Conservation (phyloP, 208 protist species). For the Wallacemonas sp. region DNA sequence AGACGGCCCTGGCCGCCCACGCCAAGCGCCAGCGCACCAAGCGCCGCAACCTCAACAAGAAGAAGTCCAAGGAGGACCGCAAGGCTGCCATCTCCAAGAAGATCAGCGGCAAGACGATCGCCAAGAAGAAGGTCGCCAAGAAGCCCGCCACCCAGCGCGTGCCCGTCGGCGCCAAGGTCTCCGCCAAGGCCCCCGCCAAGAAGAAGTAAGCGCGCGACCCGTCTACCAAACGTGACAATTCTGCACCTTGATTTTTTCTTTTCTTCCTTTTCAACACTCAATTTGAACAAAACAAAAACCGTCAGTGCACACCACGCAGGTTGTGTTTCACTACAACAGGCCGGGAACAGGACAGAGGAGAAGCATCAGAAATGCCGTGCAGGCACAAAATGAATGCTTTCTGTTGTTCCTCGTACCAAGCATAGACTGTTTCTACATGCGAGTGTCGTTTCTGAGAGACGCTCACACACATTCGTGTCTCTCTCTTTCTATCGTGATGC, state of each 20-base stretch:
- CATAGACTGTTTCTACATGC: too few relatives aligned
- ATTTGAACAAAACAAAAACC: slow-evolving; percentile 90
- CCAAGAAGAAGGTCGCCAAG: slow-evolving; percentile 47
- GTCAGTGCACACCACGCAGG: background rate
- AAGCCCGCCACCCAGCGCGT: slow-evolving; percentile 38
- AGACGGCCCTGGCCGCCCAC: slow-evolving; percentile 85
- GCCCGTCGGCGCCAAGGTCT: slow-evolving; percentile 74
- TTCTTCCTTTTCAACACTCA: slow-evolving; percentile 43
- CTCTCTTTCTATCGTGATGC: too few relatives aligned
- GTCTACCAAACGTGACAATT: slow-evolving; percentile 16
- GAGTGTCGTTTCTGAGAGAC: too few relatives aligned
- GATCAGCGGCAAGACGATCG: slow-evolving; percentile 24
- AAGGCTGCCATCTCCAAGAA: slow-evolving; percentile 48
- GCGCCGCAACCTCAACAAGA: slow-evolving; percentile 71
- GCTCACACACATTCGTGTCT: too few relatives aligned
- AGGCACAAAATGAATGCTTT: too few relatives aligned
- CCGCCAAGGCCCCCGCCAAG: slow-evolving; percentile 45
- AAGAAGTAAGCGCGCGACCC: slow-evolving; percentile 51
- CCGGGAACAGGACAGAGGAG: background rate
- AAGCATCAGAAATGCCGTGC: too few relatives aligned
- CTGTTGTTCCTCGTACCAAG: too few relatives aligned
- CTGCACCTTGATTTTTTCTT: slow-evolving; percentile 14
- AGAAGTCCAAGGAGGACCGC: slow-evolving; percentile 56
- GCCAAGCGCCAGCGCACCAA: slow-evolving; percentile 64
- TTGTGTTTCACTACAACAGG: too few relatives aligned